These are phyloP conservation scores for Neurospora discreta DNA, from an alignment of 495 filamentous ascomycete genomes.

Conservation along the genomic window DNA sequence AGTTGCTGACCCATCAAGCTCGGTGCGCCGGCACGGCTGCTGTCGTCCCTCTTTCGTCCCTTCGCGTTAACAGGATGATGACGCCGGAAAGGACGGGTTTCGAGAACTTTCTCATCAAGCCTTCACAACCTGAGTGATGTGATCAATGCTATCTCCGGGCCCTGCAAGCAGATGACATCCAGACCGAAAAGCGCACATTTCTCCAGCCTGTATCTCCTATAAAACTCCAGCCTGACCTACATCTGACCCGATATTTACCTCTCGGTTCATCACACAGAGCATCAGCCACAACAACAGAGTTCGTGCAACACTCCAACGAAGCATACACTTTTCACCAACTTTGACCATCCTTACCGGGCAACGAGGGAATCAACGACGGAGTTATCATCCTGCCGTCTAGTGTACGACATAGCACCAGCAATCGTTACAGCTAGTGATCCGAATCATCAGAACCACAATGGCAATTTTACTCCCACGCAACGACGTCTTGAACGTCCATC, in stretches of 20 bases:
- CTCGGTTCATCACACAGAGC: neutral
- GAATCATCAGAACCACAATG: slow-evolving; percentile 3
- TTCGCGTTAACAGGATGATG: neutral
- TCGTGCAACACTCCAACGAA: neutral
- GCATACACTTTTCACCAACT: neutral
- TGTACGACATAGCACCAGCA: neutral
- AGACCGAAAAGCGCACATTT: neutral
- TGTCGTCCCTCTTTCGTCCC: neutral
- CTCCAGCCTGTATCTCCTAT: neutral
- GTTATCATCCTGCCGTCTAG: neutral
- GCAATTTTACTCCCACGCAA: slow-evolving; percentile 20
- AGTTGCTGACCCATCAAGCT: neutral
- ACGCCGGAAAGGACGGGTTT: slow-evolving; percentile 1
- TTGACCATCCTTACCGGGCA: neutral
- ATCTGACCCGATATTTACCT: neutral
- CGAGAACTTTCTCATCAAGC: slow-evolving; percentile 4
- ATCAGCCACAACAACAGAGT: neutral
- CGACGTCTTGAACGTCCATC: slow-evolving; percentile 34
- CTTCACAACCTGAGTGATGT: neutral
- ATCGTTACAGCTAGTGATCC: neutral
- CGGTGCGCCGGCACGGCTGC: neutral
- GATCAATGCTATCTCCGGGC: neutral
- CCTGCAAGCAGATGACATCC: neutral
- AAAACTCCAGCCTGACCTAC: neutral
- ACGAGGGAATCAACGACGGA: neutral